Evolutionary conservation across 2,329 filamentous ascomycete genomes (phyloP).

Genomic region (Catunica adiposa): DNA sequence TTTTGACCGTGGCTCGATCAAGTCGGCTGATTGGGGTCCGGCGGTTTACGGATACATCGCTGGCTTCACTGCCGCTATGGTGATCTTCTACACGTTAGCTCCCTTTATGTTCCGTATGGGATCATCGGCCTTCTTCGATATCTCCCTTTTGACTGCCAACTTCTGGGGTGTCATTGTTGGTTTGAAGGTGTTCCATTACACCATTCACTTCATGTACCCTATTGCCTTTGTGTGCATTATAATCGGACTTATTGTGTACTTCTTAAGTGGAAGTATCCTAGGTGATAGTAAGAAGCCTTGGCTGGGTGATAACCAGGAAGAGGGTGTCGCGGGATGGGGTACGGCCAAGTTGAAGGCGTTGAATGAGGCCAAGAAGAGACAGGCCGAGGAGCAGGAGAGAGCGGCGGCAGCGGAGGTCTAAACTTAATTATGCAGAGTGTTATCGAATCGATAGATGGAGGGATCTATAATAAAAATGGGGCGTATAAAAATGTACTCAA

Average conservation of each 20-base stretch:
- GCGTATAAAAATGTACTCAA: no score
- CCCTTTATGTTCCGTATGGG: conserved; percentile 81
- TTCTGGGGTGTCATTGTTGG: conserved; percentile 97
- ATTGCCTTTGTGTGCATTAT: conserved; percentile 91
- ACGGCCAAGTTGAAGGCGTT: conserved; percentile 68
- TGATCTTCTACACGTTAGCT: conserved; percentile 73
- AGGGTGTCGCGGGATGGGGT: conserved; percentile 61
- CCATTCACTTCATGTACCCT: conserved; percentile 80
- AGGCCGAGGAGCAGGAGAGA: conserved; percentile 1
- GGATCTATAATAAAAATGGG: no score
- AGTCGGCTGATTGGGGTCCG: conserved; percentile 45
- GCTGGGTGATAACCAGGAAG: conserved; percentile 75
- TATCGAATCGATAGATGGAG: no score
- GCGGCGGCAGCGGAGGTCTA: background rate
- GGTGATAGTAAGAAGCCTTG: conserved; percentile 91
- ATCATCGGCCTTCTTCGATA: conserved; percentile 90
- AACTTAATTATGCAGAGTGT: background rate
- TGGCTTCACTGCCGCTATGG: conserved; percentile 75
- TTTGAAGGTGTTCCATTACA: conserved; percentile 63
- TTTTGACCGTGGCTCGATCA: conserved; percentile 67
- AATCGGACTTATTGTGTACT: conserved; percentile 71
- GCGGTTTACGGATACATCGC: conserved; percentile 63
- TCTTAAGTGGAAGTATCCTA: conserved; percentile 62
- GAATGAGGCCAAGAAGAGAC: conserved; percentile 28
- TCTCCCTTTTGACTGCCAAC: conserved; percentile 80